Conservation (phyloP, 768 basidiomycete genomes). For the Cystofilobasidium bisporidii region DNA sequence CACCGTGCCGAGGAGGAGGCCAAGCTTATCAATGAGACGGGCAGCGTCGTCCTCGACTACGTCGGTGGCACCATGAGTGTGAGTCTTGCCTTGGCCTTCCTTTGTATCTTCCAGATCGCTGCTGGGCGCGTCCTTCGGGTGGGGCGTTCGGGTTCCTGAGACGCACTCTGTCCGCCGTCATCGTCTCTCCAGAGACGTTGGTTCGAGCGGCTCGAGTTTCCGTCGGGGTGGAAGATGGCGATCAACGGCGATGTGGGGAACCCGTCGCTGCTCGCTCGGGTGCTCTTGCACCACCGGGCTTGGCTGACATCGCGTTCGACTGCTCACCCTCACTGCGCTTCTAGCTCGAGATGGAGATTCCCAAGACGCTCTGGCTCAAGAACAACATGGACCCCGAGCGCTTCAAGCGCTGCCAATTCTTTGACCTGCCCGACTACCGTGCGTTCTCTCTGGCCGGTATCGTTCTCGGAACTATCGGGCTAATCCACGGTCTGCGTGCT, state of each 20-base stretch:
- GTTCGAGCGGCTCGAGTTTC: slow-evolving; percentile 10
- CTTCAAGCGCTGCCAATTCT: slow-evolving; percentile 49
- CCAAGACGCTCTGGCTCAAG: slow-evolving; percentile 95
- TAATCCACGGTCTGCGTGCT: not conserved
- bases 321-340: not conserved
- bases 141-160: not conserved
- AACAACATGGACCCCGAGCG: slow-evolving; percentile 62
- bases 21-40: slow-evolving; percentile 72
- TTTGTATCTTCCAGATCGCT: not conserved
- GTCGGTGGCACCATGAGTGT: slow-evolving; percentile 93
- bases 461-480: too few relatives aligned
- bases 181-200: slow-evolving; percentile 13
- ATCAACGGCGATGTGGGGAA: slow-evolving; percentile 20
- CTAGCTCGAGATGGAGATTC: slow-evolving; percentile 85
- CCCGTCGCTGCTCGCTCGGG: too few relatives aligned
- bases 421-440: slow-evolving; percentile 71
- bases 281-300: too few relatives aligned
- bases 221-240: slow-evolving; percentile 23
- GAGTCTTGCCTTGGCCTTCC: slow-evolving; percentile 22
- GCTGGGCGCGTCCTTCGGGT: not conserved
- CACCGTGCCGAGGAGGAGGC: slow-evolving; percentile 90
- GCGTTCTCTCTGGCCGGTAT: too few relatives aligned
- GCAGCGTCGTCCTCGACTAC: slow-evolving; percentile 77
- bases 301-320: too few relatives aligned
- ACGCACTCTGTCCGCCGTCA: not conserved